These are phyloP conservation scores for Trametes versicolor DNA, from an alignment of 1,284 basidiomycete genomes.

Conservation along the genomic window DNA sequence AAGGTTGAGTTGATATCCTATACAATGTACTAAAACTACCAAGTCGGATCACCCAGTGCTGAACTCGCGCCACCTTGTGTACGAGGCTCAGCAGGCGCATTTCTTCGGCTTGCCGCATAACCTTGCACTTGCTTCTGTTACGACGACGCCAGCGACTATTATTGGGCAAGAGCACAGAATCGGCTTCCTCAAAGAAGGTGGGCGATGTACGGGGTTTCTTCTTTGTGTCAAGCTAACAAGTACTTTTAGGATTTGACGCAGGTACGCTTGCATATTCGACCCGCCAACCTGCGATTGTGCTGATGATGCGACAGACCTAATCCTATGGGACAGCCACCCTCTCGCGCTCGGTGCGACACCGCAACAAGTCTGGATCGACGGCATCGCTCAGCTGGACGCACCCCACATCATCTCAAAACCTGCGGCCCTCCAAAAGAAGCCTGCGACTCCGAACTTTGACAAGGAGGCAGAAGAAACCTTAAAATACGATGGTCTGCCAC, in stretches of 20 bases:
- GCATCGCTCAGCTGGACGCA: slow-evolving; percentile 65
- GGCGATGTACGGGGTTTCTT: slow-evolving; percentile 42
- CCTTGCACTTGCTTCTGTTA: slow-evolving; percentile 78
- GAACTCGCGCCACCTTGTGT: slow-evolving; percentile 82
- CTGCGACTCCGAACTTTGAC: slow-evolving; percentile 68
- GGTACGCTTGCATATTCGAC: slow-evolving; percentile 42
- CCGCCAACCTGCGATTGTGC: background rate
- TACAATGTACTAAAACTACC: background rate
- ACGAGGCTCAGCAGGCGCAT: slow-evolving; percentile 90
- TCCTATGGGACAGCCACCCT: slow-evolving; percentile 83
- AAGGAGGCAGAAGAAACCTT: slow-evolving; percentile 62
- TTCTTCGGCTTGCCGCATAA: slow-evolving; percentile 73
- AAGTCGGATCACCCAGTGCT: slow-evolving; percentile 81
- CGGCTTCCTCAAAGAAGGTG: slow-evolving; percentile 75
- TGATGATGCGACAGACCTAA: slow-evolving; percentile 52
- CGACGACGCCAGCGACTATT: slow-evolving; percentile 78
- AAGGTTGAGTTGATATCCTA: background rate
- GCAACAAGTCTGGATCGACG: slow-evolving; percentile 79
- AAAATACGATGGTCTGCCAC: slow-evolving; percentile 74
- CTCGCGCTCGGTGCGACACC: slow-evolving; percentile 77
- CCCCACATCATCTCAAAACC: slow-evolving; percentile 59
- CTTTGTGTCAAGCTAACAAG: background rate
- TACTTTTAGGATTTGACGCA: slow-evolving; percentile 53
- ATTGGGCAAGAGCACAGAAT: slow-evolving; percentile 86
- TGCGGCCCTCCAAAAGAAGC: slow-evolving; percentile 54